Conservation (phyloP, 2,329 filamentous ascomycete species). For the Fusarium udum region DNA sequence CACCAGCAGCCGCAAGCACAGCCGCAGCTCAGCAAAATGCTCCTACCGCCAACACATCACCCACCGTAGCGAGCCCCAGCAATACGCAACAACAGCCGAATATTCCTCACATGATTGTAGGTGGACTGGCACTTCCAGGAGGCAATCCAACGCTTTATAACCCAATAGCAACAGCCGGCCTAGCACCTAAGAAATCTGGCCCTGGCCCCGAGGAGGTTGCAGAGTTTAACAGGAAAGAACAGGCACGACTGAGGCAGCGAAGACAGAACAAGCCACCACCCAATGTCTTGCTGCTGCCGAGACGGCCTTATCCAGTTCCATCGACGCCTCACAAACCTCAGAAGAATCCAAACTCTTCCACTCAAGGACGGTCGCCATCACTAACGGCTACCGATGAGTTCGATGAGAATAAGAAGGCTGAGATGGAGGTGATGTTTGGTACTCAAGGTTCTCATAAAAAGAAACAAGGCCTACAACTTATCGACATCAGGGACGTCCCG, state of each 20-base stretch:
- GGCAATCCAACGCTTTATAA: constrained; percentile 3
- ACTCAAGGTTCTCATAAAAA: background rate
- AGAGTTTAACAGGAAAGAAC: background rate
- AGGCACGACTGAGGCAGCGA: background rate
- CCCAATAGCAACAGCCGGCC: background rate
- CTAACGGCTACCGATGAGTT: background rate
- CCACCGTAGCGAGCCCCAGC: background rate
- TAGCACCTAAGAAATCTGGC: background rate
- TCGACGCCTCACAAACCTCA: background rate
- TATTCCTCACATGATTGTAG: background rate
- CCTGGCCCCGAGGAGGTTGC: background rate
- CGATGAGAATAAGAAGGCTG: background rate
- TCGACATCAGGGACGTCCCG: background rate
- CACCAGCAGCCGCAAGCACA: background rate
- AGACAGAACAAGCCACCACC: background rate
- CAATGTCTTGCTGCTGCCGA: background rate
- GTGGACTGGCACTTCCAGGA: constrained; percentile 19
- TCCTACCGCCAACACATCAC: background rate
- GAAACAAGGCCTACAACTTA: background rate
- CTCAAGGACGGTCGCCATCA: background rate
- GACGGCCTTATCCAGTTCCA: background rate
- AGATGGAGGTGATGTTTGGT: background rate
- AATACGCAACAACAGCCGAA: background rate
- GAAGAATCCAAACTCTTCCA: background rate
- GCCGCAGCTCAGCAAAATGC: background rate